Base-by-base conservation (phyloP, 1,284 basidiomycete genomes). In the Trichosporon asahii region DNA sequence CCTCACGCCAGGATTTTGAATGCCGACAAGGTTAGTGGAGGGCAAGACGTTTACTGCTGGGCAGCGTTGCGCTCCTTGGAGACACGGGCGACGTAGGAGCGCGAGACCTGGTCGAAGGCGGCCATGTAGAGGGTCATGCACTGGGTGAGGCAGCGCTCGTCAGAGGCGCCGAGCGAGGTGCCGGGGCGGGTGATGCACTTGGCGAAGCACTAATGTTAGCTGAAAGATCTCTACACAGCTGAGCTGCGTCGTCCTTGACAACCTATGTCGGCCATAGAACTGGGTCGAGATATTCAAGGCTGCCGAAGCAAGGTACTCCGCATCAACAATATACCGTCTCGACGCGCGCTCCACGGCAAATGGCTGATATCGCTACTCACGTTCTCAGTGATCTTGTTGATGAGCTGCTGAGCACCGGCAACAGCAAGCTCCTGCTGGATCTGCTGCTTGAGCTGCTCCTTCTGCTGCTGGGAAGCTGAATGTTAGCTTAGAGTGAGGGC, bases 351-450 rank as follows among this genome's bases (percentile, higher is more conserved):
- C 6, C 18, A 3, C 12, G 15, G 4, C 37, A 4, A 14, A 12
- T 8, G 4, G 37, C 37, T n/a, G 49, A 11, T 37, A 8, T 8
- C 4, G 12, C 33, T 21, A 76, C 82, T 71, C 70, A 83, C 83
- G 76, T 84, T 83, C 72, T 83, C 82, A 74, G 83, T 84, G 75
- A 84, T 83, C 78, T 84, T 84, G 77, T 81, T 83, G 72, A 84
- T 81, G 68, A 84, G 74, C 69, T 81, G 80, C 75, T 84, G 82
- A 35, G 83, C 83, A 66, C 82, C 80, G 66, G 82, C 83, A 37
- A 83, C 76, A 14, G 83, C 81, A 49, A 84, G 77, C 79, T 84
- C 83, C 71, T 83, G 82, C 66, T 77, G 75, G 72, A 84, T 82
- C 74, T 78, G 76, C 70, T 77, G 79, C 79, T 83, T 84, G 79